Base-by-base conservation (phyloP, 2,329 filamentous ascomycete genomes). In the Pseudodiploospora longispora region DNA sequence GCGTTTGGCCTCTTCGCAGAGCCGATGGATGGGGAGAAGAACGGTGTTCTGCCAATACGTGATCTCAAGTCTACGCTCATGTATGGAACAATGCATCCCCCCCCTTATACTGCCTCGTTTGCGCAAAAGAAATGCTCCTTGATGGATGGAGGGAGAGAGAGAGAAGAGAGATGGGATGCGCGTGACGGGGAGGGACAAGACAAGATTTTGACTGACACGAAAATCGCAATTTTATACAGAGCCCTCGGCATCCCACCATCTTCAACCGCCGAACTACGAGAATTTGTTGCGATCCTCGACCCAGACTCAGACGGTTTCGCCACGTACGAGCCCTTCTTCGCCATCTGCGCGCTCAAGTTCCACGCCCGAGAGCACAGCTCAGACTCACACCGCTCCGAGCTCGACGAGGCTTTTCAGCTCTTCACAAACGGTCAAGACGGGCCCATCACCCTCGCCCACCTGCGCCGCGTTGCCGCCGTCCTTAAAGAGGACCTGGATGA, bases 401-500 rank as follows among this genome's bases (percentile, higher is more conserved):
- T 96, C 1, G 80, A 86, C 51, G 83, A 86, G 56, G 93, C 91
- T 0, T 97, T 89, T 56, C 66, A 70, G 40, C 70, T 97, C 10
- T 98, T 98, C 60, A 85, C 83, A 1, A 76, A 77, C 62, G 54
- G 68, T 60, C 55, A 52, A 47, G 59, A 57, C 5, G 60, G 58
- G 1, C 78, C 78, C n/a, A 95, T 98, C 52, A 93, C 85, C 2
- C 58, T 97, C 29, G 76, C 75, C 10, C 85, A 95, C 65, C 67
- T 98, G 59, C 78, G 80, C 59, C 75, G 84, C 56, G 83, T 96
- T 43, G 89, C 90, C 36, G 80, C 78, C 53, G 78, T 87, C 55
- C 67, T 98, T 55, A 87, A 88, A 65, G 88, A 95, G 66, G 87
- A 83, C 49, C 82, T 95, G 27, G 78, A 80, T 47, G 93, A 97